Conservation (phyloP, 1,139 yeast genomes). For the Trichomonascaceae sp. region DNA sequence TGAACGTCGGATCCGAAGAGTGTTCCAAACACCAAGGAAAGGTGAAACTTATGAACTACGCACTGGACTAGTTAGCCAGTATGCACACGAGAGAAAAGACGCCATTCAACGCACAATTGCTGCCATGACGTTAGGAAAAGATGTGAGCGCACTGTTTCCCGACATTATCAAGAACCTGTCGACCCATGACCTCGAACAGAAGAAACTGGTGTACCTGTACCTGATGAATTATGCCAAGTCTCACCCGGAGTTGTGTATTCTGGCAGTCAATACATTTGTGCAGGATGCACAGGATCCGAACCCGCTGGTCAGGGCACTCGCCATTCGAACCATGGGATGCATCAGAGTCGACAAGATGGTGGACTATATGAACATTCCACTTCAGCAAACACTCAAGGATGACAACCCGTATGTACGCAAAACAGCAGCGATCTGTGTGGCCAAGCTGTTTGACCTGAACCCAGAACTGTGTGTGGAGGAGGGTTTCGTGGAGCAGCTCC, state of each 20-base stretch:
- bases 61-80: conserved; percentile 85
- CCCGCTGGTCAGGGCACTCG: conserved; percentile 89
- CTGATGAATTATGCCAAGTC: conserved; percentile 95
- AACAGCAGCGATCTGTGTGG: conserved; percentile 96
- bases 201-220: conserved; percentile 87
- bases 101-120: conserved; percentile 95
- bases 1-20: conserved; percentile 39
- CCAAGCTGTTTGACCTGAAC: conserved; percentile 82
- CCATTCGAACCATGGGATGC: conserved; percentile 98
- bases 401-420: conserved; percentile 96
- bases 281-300: conserved; percentile 91
- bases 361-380: conserved; percentile 85
- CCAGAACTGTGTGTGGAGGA: conserved; percentile 72
- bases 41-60: conserved; percentile 82
- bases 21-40: conserved; percentile 46
- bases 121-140: conserved; percentile 99
- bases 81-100: conserved; percentile 85
- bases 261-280: conserved; percentile 96
- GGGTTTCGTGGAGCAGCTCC: conserved; percentile 65
- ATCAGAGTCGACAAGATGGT: conserved; percentile 91
- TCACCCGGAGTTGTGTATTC: conserved; percentile 87
- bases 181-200: conserved; percentile 92
- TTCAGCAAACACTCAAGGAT: conserved; percentile 71
- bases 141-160: conserved; percentile 88
- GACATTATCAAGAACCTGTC: conserved; percentile 95